phyloP scores from a whole-genome alignment of 768 basidiomycete genomes.

The Trichaptum fuscoviolaceum region DNA sequence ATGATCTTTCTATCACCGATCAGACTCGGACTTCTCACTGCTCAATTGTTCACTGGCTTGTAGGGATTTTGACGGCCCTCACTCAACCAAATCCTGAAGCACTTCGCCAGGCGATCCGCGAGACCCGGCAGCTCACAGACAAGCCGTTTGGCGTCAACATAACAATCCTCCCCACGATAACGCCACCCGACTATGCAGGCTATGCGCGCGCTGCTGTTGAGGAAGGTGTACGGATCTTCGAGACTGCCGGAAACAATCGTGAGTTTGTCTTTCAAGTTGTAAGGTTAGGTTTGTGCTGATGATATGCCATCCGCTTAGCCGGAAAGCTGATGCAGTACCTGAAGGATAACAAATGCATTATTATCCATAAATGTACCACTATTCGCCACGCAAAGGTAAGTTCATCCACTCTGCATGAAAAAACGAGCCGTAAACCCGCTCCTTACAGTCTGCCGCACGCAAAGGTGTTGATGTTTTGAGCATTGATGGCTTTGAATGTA shows the following conservation, averaged over 20 bases:
- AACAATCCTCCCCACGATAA: constrained; percentile 83
- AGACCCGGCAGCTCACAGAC: constrained; percentile 62
- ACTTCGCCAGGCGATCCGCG: constrained; percentile 71
- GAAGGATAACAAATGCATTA: constrained; percentile 70
- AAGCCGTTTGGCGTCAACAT: constrained; percentile 85
- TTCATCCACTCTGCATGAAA: constrained; percentile 22
- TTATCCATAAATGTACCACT: constrained; percentile 89
- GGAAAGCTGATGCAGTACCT: constrained; percentile 74
- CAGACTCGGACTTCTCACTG: constrained; percentile 2
- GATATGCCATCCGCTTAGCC: constrained; percentile 37
- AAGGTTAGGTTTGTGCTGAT: not conserved
- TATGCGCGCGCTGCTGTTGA: constrained; percentile 79
- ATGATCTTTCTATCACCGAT: constrained; percentile 4
- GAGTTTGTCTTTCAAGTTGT: constrained; percentile 23
- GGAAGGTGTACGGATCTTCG: constrained; percentile 84
- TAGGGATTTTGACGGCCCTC: constrained; percentile 80
- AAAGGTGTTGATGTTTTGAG: constrained; percentile 84
- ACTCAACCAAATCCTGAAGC: constrained; percentile 85
- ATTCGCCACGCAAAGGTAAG: constrained; percentile 78
- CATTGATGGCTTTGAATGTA: constrained; percentile 91
- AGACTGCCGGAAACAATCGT: constrained; percentile 93
- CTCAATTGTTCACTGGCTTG: not conserved
- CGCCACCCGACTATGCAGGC: constrained; percentile 85
- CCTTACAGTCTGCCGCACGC: constrained; percentile 51
- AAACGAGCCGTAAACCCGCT: not conserved